Evolutionary conservation across 2,329 filamentous ascomycete species (phyloP).

Genomic region (Pseudocercospora ulei): DNA sequence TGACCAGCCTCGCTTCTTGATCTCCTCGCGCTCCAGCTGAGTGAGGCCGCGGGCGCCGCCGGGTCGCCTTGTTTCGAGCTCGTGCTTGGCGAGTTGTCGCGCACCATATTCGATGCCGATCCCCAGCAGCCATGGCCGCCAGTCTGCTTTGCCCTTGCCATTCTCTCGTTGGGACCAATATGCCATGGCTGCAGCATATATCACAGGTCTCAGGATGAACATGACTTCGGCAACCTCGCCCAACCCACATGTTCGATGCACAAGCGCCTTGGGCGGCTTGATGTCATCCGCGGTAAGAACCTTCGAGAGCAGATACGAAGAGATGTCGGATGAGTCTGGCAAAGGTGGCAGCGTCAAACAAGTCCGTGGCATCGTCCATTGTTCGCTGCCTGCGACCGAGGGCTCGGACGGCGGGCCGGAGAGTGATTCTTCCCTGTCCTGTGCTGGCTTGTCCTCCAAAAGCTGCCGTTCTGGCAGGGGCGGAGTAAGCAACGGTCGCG

Average conservation of each 20-base stretch:
- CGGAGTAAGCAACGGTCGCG: slow-evolving; percentile 70
- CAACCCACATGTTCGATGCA: slow-evolving; percentile 64
- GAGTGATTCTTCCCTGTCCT: slow-evolving; percentile 35
- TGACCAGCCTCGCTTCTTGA: slow-evolving; percentile 76
- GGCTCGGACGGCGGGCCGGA: slow-evolving; percentile 39
- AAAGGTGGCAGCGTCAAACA: slow-evolving; percentile 74
- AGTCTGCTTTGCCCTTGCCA: slow-evolving; percentile 66
- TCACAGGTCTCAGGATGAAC: slow-evolving; percentile 78
- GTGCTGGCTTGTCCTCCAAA: slow-evolving; percentile 42
- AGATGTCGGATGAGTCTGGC: slow-evolving; percentile 71
- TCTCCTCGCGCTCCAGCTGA: slow-evolving; percentile 78
- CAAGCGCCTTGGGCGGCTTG: slow-evolving; percentile 74
- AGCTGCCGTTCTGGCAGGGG: slow-evolving; percentile 77
- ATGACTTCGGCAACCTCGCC: slow-evolving; percentile 82
- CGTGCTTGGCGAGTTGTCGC: slow-evolving; percentile 66
- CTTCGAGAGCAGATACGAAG: slow-evolving; percentile 74
- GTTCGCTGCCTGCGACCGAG: slow-evolving; percentile 38
- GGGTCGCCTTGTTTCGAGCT: slow-evolving; percentile 53
- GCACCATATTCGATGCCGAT: slow-evolving; percentile 78
- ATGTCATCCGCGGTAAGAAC: slow-evolving; percentile 94
- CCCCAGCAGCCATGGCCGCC: slow-evolving; percentile 86
- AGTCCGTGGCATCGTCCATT: slow-evolving; percentile 90
- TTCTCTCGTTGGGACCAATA: slow-evolving; percentile 47
- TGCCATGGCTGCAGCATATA: slow-evolving; percentile 76
- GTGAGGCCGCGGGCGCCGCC: slow-evolving; percentile 68